Base-by-base conservation (phyloP, 148 eudicot species). In the Silene uniflora region DNA sequence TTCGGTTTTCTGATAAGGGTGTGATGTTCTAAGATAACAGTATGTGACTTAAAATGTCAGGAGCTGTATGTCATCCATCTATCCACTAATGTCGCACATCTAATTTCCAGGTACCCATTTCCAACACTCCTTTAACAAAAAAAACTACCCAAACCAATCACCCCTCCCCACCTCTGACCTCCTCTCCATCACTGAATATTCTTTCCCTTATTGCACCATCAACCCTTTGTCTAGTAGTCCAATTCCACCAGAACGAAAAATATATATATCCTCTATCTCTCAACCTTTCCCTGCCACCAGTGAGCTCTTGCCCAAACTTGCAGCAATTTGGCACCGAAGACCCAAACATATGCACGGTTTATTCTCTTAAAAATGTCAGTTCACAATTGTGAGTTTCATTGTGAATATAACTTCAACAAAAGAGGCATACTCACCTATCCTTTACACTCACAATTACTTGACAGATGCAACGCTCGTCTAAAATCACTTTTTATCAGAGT, bases 31-130 rank as follows among this genome's bases (percentile, higher is more conserved):
- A 10, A 44, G 17, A 21, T 11, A 42, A 22, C 19, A 19, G 72
- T 42, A 44, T 1, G 52, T 9, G 19, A 19, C 27, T 10, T 27
- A 3, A 10, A 11, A 62, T 7, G 21, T 66, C 49, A 35, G 35
- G 12, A 32, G 29, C 11, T 13, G 16, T 66, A 32, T 7, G 47
- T 66, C 21, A 13, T 19, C 22, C 69, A 66, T 66, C n/a, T 66
- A 66, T 66, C n/a, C 2, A 66, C 49, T 32, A 17, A 35, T 17
- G 12, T 32, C 47, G 11, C 22, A 44, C 69, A 35, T 35, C 23
- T 66, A 35, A 66, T 64, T 64, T 7, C 69, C 47, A 35, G 10
- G 18, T 66, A 17, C 69, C 69, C 46, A 32, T 66, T 66, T 32
- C n/a, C 69, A 27, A 27, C 13, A 16, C n/a, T 27, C 44, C 46